These are phyloP conservation scores for Trichosporon sp. DNA, from an alignment of 1,284 basidiomycete species.

Conservation along the genomic window DNA sequence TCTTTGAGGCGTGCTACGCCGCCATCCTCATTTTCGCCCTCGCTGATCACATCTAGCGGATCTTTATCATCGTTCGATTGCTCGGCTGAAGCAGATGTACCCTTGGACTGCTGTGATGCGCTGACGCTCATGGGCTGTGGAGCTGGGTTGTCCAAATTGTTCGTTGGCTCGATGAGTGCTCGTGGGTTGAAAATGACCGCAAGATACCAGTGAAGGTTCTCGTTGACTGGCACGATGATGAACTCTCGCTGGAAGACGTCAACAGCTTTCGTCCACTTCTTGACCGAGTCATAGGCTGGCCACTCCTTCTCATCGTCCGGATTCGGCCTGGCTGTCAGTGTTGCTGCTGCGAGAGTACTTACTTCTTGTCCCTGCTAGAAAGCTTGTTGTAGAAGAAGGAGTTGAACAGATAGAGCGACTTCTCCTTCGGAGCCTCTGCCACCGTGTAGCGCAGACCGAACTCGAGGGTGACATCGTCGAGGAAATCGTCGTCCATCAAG, in stretches of 20 bases:
- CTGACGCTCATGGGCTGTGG: not conserved
- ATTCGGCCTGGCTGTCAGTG: conserved; percentile 18
- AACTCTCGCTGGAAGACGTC: conserved; percentile 88
- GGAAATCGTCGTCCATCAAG: conserved; percentile 68
- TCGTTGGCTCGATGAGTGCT: conserved; percentile 16
- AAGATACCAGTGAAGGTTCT: conserved; percentile 96
- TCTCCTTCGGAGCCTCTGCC: not conserved
- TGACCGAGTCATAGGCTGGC: conserved; percentile 73
- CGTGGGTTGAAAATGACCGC: conserved; percentile 82
- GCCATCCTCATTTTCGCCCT: conserved; percentile 12
- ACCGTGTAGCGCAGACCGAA: conserved; percentile 76
- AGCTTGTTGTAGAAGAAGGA: conserved; percentile 97
- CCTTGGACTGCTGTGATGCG: not conserved
- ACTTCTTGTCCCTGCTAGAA: conserved; percentile 59
- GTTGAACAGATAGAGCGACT: conserved; percentile 69
- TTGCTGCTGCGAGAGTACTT: conserved; percentile 31
- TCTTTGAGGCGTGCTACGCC: not conserved
- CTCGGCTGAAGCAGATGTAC: not conserved
- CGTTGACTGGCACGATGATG: conserved; percentile 93
- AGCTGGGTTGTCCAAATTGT: conserved; percentile 16
- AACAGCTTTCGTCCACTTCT: conserved; percentile 82
- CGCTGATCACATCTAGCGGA: conserved; percentile 20
- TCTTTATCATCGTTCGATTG: not conserved
- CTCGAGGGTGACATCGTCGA: conserved; percentile 95
- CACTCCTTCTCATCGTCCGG: conserved; percentile 17